phyloP scores from a whole-genome alignment of 495 filamentous ascomycete species.

The Podospora comata region DNA sequence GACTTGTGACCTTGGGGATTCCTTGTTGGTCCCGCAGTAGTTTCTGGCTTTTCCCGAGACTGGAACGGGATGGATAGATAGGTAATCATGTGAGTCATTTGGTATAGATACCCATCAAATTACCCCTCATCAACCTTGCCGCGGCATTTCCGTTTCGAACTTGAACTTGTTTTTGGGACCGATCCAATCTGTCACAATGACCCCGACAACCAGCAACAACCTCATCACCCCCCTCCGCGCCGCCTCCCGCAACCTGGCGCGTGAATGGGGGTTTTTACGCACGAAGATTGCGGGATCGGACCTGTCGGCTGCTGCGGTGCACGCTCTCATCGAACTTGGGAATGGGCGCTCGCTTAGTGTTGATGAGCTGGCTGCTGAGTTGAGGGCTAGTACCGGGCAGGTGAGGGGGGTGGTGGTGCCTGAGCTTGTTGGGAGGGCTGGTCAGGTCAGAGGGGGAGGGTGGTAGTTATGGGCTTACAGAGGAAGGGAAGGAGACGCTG shows the following conservation, averaged over 20 bases:
- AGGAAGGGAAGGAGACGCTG: constrained; percentile 15
- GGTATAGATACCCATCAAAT: too few species aligned
- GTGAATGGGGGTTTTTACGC: constrained; percentile 30
- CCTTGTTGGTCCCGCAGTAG: too few species aligned
- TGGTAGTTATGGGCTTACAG: constrained; percentile 17
- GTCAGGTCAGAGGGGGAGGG: constrained; percentile 3
- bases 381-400: constrained; percentile 16
- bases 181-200: too few species aligned
- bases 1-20: too few species aligned
- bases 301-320: constrained; percentile 26
- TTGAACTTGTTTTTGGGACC: too few species aligned
- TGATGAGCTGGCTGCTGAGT: constrained; percentile 17
- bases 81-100: too few species aligned
- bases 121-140: too few species aligned
- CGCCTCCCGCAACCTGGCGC: constrained; percentile 27
- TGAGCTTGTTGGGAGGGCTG: constrained; percentile 17
- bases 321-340: constrained; percentile 31
- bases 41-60: too few species aligned
- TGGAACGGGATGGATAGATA: too few species aligned
- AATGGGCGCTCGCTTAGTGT: constrained; percentile 13
- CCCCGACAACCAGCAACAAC: background rate
- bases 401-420: constrained; percentile 13
- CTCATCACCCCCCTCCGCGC: constrained; percentile 21
- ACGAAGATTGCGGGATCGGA: constrained; percentile 16
- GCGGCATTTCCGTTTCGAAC: too few species aligned